Evolutionary conservation across 345 rosid species (phyloP).

Genomic region (Pugionium cornutum): DNA sequence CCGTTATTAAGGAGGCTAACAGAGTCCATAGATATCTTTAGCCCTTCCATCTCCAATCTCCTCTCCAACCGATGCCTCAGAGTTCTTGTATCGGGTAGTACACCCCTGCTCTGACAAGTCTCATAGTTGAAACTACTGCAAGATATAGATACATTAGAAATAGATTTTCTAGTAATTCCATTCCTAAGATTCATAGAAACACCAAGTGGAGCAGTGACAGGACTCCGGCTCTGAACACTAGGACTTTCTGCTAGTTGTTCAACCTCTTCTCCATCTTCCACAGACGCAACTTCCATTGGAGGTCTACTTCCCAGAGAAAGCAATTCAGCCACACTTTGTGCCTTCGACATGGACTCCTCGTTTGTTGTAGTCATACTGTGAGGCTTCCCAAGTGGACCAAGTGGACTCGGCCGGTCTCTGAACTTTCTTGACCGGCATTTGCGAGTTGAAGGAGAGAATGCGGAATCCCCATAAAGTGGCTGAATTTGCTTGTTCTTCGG

Average conservation of each 20-base stretch:
- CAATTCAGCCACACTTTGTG: slow-evolving; percentile 45
- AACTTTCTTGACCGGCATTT: slow-evolving; percentile 70
- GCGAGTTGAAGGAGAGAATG: slow-evolving; percentile 61
- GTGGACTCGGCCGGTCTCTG: slow-evolving; percentile 71
- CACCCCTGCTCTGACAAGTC: slow-evolving; percentile 60
- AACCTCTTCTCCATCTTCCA: slow-evolving; percentile 96
- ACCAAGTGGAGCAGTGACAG: slow-evolving; percentile 86
- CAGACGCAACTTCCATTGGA: slow-evolving; percentile 73
- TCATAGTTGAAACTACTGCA: slow-evolving; percentile 33
- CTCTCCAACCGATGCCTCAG: slow-evolving; percentile 62
- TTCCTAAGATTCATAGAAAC: slow-evolving; percentile 55
- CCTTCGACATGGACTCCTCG: neutral
- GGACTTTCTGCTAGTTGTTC: slow-evolving; percentile 81
- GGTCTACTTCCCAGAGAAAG: slow-evolving; percentile 82
- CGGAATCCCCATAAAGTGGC: slow-evolving; percentile 52
- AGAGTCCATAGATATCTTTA: slow-evolving; percentile 56
- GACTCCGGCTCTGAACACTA: slow-evolving; percentile 70
- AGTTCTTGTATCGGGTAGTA: slow-evolving; percentile 76
- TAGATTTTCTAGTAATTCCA: slow-evolving; percentile 49
- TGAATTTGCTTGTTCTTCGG: slow-evolving; percentile 48
- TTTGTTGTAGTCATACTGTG: slow-evolving; percentile 44
- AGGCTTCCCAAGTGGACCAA: slow-evolving; percentile 73
- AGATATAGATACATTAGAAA: slow-evolving; percentile 37
- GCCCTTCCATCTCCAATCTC: slow-evolving; percentile 66
- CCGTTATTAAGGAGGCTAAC: slow-evolving; percentile 71